phyloP scores from a whole-genome alignment of 495 filamentous ascomycete species.

The Penicillium samsonianum region DNA sequence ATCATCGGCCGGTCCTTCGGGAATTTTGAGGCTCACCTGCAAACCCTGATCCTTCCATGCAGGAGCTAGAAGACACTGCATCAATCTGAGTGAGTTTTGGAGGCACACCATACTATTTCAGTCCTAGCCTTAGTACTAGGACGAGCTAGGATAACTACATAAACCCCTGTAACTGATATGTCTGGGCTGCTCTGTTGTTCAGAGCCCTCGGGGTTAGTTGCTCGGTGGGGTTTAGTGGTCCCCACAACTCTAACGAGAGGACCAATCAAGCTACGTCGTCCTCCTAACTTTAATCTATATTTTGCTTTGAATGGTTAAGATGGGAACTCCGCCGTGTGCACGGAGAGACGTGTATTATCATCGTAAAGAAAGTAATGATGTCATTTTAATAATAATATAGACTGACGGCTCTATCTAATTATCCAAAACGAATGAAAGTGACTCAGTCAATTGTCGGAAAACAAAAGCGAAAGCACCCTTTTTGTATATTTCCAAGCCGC shows the following conservation, averaged over 20 bases:
- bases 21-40: too few species aligned
- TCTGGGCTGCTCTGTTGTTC: not conserved
- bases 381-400: not conserved
- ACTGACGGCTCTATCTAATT: not conserved
- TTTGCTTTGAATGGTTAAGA: not conserved
- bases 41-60: too few species aligned
- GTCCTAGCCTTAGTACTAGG: not conserved
- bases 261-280: not conserved
- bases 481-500: not conserved
- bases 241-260: not conserved
- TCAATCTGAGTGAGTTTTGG: too few species aligned
- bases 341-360: too few species aligned
- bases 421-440: not conserved
- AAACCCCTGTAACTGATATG: not conserved
- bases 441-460: not conserved
- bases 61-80: too few species aligned
- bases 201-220: not conserved
- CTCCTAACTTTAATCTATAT: not conserved
- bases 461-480: not conserved
- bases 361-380: not conserved
- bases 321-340: too few species aligned
- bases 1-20: too few species aligned
- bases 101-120: too few species aligned
- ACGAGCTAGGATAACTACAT: not conserved
- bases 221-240: not conserved